A percentile compares a stretch with the other conserved stretches of the same genome.
Evolutionary conservation across 345 rosid genomes (phyloP).

Genomic region (Lagerstroemia speciosa): DNA sequence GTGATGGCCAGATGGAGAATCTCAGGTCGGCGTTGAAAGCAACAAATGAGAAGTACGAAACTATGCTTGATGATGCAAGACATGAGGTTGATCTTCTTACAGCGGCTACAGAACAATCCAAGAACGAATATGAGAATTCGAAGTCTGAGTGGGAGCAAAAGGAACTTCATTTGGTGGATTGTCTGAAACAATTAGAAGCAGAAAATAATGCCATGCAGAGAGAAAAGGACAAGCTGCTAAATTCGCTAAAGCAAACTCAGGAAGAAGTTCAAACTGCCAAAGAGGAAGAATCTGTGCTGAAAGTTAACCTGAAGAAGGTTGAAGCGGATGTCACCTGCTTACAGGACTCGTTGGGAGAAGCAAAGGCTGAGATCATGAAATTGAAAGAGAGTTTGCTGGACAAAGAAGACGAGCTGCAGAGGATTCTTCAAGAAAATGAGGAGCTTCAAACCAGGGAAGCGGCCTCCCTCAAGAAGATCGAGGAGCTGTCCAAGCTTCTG

Average conservation of each 20-base stretch:
- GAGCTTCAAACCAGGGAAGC: constrained; percentile 61
- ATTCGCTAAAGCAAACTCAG: constrained; percentile 56
- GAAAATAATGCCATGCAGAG: constrained; percentile 55
- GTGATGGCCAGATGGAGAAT: constrained; percentile 68
- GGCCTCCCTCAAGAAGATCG: constrained; percentile 47
- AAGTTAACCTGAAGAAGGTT: constrained; percentile 63
- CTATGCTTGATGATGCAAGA: constrained; percentile 61
- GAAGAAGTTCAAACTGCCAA: constrained; percentile 58
- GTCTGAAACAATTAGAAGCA: constrained; percentile 59
- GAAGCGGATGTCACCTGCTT: constrained; percentile 73
- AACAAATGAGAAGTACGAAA: constrained; percentile 72
- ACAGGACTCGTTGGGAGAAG: constrained; percentile 69
- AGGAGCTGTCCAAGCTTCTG: constrained; percentile 70
- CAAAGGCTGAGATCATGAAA: constrained; percentile 61
- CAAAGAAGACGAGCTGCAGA: constrained; percentile 77
- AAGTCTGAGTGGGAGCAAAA: constrained; percentile 74
- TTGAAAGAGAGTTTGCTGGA: constrained; percentile 62
- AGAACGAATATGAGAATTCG: constrained; percentile 45
- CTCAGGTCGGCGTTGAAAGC: constrained; percentile 65
- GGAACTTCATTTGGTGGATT: constrained; percentile 46
- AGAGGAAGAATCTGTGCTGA: constrained; percentile 64
- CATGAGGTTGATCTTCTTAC: constrained; percentile 59
- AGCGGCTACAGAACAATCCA: constrained; percentile 40
- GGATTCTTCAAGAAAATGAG: constrained; percentile 57
- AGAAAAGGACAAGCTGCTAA: constrained; percentile 58